A percentile compares a stretch with the other conserved stretches of the same genome.
These are phyloP conservation scores for Solanum medicagineum DNA, from an alignment of 257 asterid genomes.

Conservation along the genomic window DNA sequence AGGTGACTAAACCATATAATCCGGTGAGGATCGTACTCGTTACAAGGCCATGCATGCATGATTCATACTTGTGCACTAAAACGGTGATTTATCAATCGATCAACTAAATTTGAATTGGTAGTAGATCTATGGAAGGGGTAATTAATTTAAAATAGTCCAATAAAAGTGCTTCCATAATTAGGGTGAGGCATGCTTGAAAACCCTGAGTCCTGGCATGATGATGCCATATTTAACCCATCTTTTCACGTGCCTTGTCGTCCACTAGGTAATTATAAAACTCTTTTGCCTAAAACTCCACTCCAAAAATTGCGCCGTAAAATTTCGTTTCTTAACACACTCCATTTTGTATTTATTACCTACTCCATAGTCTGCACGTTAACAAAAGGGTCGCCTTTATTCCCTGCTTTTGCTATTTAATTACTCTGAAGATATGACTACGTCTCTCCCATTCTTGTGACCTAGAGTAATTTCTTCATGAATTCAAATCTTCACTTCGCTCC, in stretches of 20 bases:
- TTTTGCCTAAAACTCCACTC: slow-evolving; percentile 5
- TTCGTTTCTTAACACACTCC: neutral
- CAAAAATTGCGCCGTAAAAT: slow-evolving; percentile 30
- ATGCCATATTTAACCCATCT: neutral
- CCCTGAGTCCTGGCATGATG: neutral
- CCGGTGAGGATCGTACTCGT: neutral
- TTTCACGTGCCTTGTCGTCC: slow-evolving; percentile 2
- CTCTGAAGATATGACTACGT: neutral
- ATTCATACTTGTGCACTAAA: neutral
- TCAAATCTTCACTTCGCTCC: neutral
- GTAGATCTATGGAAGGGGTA: neutral
- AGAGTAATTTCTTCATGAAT: neutral
- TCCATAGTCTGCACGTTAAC: neutral
- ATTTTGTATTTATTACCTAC: neutral
- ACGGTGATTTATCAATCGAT: neutral
- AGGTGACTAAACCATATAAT: neutral
- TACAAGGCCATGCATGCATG: neutral
- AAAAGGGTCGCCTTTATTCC: neutral
- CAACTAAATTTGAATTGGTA: neutral
- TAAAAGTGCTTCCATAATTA: neutral
- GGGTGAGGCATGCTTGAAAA: neutral
- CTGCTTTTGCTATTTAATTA: neutral
- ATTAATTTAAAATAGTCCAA: neutral
- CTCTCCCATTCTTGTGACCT: neutral
- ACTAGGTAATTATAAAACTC: neutral